A percentile compares a stretch with the other conserved stretches of the same genome.
phyloP scores from a whole-genome alignment of 2,329 filamentous ascomycete genomes.

The Pseudocercospora crystallina region DNA sequence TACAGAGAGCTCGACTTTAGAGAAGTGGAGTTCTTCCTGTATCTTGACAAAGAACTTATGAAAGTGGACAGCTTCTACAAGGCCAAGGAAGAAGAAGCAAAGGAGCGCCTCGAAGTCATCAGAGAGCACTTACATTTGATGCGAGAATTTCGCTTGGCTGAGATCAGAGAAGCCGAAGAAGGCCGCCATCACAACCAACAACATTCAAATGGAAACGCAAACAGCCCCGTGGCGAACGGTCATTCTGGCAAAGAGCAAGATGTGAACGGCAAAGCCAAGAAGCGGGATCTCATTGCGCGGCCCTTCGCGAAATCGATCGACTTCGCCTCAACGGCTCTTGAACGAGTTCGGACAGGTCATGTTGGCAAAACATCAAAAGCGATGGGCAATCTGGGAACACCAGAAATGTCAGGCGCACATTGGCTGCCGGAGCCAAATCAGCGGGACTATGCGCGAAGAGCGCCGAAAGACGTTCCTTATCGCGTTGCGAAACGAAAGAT shows the following conservation, averaged over 20 bases:
- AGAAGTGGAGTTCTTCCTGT: conserved; percentile 83
- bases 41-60: conserved; percentile 78
- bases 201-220: background rate
- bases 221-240: background rate
- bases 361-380: conserved; percentile 59
- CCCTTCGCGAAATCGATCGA: conserved; percentile 20
- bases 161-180: conserved; percentile 57
- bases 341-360: conserved; percentile 41
- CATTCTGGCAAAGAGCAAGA: conserved; percentile 4
- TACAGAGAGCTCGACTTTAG: conserved; percentile 67
- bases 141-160: conserved; percentile 76
- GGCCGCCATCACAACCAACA: conserved; percentile 18
- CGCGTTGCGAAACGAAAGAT: conserved; percentile 86
- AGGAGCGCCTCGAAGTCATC: conserved; percentile 66
- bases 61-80: conserved; percentile 93
- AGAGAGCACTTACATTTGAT: conserved; percentile 89
- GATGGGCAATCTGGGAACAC: conserved; percentile 40
- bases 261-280: background rate
- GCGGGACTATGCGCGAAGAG: conserved; percentile 46
- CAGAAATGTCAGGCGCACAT: conserved; percentile 31
- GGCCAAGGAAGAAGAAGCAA: conserved; percentile 82
- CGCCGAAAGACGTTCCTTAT: conserved; percentile 67
- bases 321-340: conserved; percentile 20
- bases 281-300: conserved; percentile 9
- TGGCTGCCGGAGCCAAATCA: conserved; percentile 28